Percentiles rank a stretch among this genome's conserved stretches.
These are phyloP conservation scores for Leishmania guyanensis DNA, from an alignment of 208 protist genomes.

Conservation along the genomic window DNA sequence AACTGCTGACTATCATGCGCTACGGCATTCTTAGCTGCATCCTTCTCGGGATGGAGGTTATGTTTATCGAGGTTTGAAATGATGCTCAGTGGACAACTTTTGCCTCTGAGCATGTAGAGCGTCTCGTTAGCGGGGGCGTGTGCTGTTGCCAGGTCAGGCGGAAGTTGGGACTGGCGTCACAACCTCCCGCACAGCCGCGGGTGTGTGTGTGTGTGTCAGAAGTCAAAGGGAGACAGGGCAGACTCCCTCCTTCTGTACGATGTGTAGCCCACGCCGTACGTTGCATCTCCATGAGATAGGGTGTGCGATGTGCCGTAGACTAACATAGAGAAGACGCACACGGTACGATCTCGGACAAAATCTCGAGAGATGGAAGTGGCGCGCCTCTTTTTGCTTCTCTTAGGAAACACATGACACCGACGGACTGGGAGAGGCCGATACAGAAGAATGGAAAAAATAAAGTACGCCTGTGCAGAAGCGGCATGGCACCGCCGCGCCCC, in stretches of 20 bases:
- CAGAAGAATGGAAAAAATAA: background rate
- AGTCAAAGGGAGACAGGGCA: background rate
- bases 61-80: conserved; percentile 85
- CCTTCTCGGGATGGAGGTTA: conserved; percentile 81
- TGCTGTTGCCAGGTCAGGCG: background rate
- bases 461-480: background rate
- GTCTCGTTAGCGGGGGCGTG: background rate
- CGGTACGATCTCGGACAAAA: background rate
- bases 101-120: background rate
- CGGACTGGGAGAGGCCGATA: background rate
- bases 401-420: background rate
- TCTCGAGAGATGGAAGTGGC: background rate
- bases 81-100: background rate
- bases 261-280: background rate
- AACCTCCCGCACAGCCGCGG: background rate
- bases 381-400: background rate
- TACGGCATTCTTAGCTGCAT: conserved; percentile 85
- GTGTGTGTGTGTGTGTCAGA: background rate
- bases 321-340: background rate
- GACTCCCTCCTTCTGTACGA: background rate
- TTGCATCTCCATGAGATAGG: background rate
- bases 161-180: background rate
- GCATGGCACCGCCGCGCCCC: background rate
- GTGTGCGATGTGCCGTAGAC: background rate
- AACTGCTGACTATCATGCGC: conserved; percentile 81